These are phyloP conservation scores for Heimioporus sp. DNA, from an alignment of 768 basidiomycete genomes.

Conservation along the genomic window DNA sequence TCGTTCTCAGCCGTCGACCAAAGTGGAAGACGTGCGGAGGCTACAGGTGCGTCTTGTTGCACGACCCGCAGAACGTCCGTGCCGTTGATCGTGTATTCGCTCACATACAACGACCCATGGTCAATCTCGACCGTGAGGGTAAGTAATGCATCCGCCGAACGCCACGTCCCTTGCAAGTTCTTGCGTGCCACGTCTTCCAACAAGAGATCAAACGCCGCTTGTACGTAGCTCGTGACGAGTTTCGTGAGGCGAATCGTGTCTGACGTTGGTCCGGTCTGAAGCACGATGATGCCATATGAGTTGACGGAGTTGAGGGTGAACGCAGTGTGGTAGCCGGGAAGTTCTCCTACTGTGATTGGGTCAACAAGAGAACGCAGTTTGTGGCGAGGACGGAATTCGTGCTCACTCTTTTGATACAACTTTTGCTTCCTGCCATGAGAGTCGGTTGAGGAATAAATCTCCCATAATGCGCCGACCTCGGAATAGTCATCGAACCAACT, in stretches of 20 bases:
- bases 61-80: conserved; percentile 35
- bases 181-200: conserved; percentile 25
- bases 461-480: conserved; percentile 44
- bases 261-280: conserved; percentile 37
- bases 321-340: conserved; percentile 39
- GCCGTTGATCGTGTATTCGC: conserved; percentile 32
- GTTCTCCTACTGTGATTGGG: conserved; percentile 34
- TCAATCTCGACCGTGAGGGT: conserved; percentile 33
- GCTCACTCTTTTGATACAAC: conserved; percentile 18
- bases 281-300: conserved; percentile 41
- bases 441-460: conserved; percentile 33
- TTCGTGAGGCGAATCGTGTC: conserved; percentile 32
- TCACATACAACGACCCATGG: conserved; percentile 26
- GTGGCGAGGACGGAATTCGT: no score
- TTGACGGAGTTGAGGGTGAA: conserved; percentile 40
- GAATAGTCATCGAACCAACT: conserved; percentile 38
- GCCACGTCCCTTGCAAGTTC: conserved; percentile 37
- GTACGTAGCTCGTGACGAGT: conserved; percentile 32
- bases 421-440: conserved; percentile 35
- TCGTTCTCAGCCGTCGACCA: conserved; percentile 42
- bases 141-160: conserved; percentile 20
- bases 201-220: conserved; percentile 35
- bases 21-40: conserved; percentile 11
- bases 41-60: conserved; percentile 14
- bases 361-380: background rate